phyloP scores from a whole-genome alignment of 139 green algal species.

The Chloropicon primus region DNA sequence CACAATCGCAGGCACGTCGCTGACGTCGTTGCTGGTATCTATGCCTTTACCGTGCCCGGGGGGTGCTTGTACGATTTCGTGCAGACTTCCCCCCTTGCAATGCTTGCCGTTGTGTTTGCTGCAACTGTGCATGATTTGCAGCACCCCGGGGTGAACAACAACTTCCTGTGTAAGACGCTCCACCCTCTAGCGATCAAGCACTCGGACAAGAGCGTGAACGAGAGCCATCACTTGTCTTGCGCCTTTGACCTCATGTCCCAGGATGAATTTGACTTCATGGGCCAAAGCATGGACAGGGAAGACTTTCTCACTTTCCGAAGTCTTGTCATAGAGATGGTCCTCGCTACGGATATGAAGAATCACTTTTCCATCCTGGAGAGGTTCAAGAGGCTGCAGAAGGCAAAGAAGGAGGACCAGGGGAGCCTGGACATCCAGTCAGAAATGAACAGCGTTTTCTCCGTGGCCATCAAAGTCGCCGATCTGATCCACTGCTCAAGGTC shows the following conservation, averaged over 20 bases:
- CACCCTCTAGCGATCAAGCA: not conserved
- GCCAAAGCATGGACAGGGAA: not conserved
- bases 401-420: slow-evolving; percentile 29
- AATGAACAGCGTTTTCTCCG: slow-evolving; percentile 1
- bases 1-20: slow-evolving; percentile 4
- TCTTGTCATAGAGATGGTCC: slow-evolving; percentile 44
- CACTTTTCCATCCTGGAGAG: slow-evolving; percentile 46
- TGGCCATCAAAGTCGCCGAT: slow-evolving; percentile 44
- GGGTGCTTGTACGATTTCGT: not conserved
- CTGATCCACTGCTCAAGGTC: slow-evolving; percentile 35
- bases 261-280: not conserved
- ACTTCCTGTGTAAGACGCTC: not conserved
- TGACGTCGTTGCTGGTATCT: not conserved
- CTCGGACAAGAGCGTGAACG: not conserved
- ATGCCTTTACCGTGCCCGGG: not conserved
- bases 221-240: not conserved
- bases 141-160: not conserved
- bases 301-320: slow-evolving; percentile 18
- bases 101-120: not conserved
- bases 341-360: slow-evolving; percentile 52
- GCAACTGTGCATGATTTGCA: not conserved
- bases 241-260: not conserved
- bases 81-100: not conserved
- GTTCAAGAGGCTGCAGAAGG: slow-evolving; percentile 32
- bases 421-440: slow-evolving; percentile 37